Percentiles rank a stretch among this genome's conserved stretches.
phyloP scores from a whole-genome alignment of 208 protist species.

The Angomonas deanei region DNA sequence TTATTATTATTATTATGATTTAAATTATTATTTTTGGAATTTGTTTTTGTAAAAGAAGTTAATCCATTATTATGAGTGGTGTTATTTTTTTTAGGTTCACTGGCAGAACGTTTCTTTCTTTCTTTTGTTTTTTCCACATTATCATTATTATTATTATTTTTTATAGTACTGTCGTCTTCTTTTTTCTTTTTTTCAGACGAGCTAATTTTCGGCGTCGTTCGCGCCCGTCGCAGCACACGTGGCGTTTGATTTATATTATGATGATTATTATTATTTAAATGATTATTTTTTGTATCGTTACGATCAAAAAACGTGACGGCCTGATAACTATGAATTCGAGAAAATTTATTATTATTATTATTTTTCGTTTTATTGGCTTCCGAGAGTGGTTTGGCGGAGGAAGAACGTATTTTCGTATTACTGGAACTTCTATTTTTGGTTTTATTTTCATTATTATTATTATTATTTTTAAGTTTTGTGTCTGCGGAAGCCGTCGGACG shows the following conservation, averaged over 20 bases:
- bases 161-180: neutral
- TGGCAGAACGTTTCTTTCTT: too few species aligned
- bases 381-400: neutral
- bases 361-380: neutral
- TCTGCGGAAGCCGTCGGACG: neutral
- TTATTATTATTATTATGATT: constrained; percentile 7
- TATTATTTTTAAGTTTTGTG: neutral
- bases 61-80: too few species aligned
- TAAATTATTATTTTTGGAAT: neutral
- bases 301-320: too few species aligned
- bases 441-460: neutral
- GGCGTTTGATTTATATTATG: neutral
- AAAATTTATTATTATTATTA: neutral
- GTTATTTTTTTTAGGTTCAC: too few species aligned
- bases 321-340: neutral
- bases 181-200: constrained; percentile 7
- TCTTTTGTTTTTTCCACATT: too few species aligned
- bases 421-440: constrained; percentile 1
- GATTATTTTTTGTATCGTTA: neutral
- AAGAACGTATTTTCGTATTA: neutral
- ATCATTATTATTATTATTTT: constrained; percentile 7
- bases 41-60: neutral
- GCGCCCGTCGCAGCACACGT: neutral
- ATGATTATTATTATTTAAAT: neutral
- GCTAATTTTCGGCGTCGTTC: neutral